Evolutionary conservation across 169 alveolate species (phyloP), one percentile per base, ranked within the genome.

Genomic region (Cryptosporidium tyzzeri): DNA sequence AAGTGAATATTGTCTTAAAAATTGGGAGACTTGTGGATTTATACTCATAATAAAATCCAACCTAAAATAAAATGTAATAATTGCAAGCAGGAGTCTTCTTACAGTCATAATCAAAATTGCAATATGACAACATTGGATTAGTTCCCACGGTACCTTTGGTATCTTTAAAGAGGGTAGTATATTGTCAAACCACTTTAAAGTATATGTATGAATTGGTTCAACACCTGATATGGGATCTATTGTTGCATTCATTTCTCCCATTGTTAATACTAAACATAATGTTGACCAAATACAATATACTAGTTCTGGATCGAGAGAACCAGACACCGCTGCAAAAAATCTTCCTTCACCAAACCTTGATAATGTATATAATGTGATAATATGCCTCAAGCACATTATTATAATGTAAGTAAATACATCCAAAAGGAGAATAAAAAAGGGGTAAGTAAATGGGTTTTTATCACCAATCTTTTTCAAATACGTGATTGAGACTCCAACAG

Each of bases 121-220:
- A n/a, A 80, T 80, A 29, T 80, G 89, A 5, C 80, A 69, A 21
- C 41, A 59, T 45, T 80, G 89, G 26, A 80, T 80, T 29, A 80
- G 16, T 26, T 80, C 89, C 89, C 89, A 80, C 3, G 89, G 89
- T 3, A 80, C 89, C 53, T 80, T 80, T 80, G 74, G 89, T 21
- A 80, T 80, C 33, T 41, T 59, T 48, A 80, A 37, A 6, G 89
- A 59, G 12, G 68, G 53, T 16, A 59, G 26, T 45, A 80, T 41
- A 61, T 50, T 65, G 29, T 80, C 74, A 62, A 80, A 80, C 62
- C 59, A 80, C 6, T 53, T 59, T 26, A 53, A 80, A 21, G 65
- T 41, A 18, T 80, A 80, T 18, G 55, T 53, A n/a, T 73, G 71
- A n/a, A 41, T n/a, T 16, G 31, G 51, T 37, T 73, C 86, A 7